These are phyloP conservation scores for Globisporangium parvum DNA, from an alignment of 352 stramenopile genomes.

Conservation along the genomic window DNA sequence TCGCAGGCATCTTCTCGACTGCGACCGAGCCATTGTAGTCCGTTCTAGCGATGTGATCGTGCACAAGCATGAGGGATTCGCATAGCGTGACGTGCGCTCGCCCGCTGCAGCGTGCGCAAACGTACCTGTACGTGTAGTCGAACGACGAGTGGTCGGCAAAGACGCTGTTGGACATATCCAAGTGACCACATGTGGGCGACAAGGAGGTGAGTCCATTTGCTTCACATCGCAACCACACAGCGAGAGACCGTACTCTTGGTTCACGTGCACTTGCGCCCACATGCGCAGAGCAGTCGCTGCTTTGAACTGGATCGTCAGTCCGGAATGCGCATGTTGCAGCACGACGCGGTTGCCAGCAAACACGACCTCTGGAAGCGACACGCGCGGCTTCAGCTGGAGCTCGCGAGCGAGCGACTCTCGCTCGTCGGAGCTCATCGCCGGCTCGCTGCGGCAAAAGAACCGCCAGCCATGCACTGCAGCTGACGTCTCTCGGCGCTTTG, in stretches of 20 bases:
- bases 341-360: slow-evolving; percentile 34
- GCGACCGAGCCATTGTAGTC: slow-evolving; percentile 30
- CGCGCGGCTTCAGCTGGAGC: slow-evolving; percentile 23
- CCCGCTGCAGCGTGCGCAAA: too few relatives aligned
- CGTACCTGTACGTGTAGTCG: slow-evolving; percentile 57
- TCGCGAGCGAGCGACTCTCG: slow-evolving; percentile 21
- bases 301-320: slow-evolving; percentile 34
- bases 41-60: slow-evolving; percentile 12
- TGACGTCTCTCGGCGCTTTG: slow-evolving; percentile 9
- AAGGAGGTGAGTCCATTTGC: background rate
- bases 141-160: slow-evolving; percentile 32
- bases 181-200: background rate
- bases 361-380: slow-evolving; percentile 54
- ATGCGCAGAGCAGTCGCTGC: slow-evolving; percentile 31
- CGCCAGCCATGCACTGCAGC: slow-evolving; percentile 34
- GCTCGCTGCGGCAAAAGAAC: slow-evolving; percentile 27
- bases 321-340: slow-evolving; percentile 21
- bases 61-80: too few relatives aligned
- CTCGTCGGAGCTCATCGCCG: slow-evolving; percentile 38
- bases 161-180: slow-evolving; percentile 5
- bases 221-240: background rate
- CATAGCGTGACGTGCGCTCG: too few relatives aligned
- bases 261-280: slow-evolving; percentile 28
- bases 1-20: slow-evolving; percentile 10
- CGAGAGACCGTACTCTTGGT: slow-evolving; percentile 9